phyloP scores from a whole-genome alignment of 495 filamentous ascomycete species.

The Corynascus novoguineensis region DNA sequence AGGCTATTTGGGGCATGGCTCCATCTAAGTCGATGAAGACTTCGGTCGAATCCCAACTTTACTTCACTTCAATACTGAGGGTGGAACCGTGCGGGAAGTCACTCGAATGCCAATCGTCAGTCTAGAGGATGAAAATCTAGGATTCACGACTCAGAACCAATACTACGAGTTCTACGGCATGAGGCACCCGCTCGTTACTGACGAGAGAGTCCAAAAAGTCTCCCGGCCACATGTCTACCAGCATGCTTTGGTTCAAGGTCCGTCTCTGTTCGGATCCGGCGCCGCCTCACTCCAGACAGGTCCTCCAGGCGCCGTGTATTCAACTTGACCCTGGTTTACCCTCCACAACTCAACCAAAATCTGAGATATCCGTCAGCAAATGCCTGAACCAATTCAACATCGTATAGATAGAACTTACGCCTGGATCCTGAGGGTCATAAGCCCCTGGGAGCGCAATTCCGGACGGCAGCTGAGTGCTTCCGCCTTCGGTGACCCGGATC shows the following conservation, averaged over 20 bases:
- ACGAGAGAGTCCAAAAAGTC: neutral
- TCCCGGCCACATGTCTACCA: neutral
- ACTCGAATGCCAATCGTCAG: too few species aligned
- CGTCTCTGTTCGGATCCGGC: conserved; percentile 18
- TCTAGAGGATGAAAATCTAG: too few species aligned
- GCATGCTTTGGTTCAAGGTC: neutral
- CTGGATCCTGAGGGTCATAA: conserved; percentile 35
- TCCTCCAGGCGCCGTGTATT: conserved; percentile 19
- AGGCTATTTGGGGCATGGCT: too few species aligned
- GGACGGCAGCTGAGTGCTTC: conserved; percentile 27
- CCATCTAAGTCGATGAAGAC: too few species aligned
- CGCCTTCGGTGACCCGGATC: conserved; percentile 47
- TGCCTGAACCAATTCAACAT: neutral
- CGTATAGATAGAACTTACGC: conserved; percentile 19
- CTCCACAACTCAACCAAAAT: conserved; percentile 17
- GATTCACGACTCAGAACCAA: too few species aligned
- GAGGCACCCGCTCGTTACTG: too few species aligned
- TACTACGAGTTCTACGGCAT: too few species aligned
- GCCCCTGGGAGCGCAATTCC: conserved; percentile 39
- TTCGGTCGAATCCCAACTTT: too few species aligned
- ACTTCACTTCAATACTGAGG: too few species aligned
- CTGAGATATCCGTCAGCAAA: neutral
- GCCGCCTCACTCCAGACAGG: conserved; percentile 20
- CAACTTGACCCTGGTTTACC: conserved; percentile 15
- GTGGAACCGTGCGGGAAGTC: too few species aligned